Percentiles rank a stretch among this genome's conserved stretches.
Conservation (phyloP, 441 rosid genomes). For the Mallotus repandus region DNA sequence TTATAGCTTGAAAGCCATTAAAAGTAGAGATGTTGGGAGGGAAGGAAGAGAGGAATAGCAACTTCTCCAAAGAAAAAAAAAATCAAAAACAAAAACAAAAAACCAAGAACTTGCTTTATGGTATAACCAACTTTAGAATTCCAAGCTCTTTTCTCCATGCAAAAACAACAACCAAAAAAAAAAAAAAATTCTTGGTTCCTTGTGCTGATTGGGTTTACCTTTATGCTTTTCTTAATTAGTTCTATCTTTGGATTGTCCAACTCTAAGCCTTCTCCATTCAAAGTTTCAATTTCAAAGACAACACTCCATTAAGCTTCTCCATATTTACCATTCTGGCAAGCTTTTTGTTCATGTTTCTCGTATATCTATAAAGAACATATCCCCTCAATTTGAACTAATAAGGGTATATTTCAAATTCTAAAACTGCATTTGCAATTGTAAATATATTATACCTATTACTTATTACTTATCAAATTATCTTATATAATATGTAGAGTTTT, state of each 20-base stretch:
- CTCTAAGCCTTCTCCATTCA: slow-evolving; percentile 27
- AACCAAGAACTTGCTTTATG: slow-evolving; percentile 38
- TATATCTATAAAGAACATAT: slow-evolving; percentile 9
- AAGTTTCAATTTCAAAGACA: slow-evolving; percentile 21
- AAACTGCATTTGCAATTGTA: too few species aligned
- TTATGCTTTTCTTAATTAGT: slow-evolving; percentile 47
- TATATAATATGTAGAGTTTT: too few species aligned
- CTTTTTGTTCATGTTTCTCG: slow-evolving; percentile 21
- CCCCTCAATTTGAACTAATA: background rate
- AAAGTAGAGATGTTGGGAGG: slow-evolving; percentile 47
- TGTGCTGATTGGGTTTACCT: slow-evolving; percentile 44
- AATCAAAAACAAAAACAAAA: background rate
- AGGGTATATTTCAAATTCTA: too few species aligned
- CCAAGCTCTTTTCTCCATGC: slow-evolving; percentile 57
- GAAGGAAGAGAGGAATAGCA: slow-evolving; percentile 28
- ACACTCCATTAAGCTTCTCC: slow-evolving; percentile 19
- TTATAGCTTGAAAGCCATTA: slow-evolving; percentile 34
- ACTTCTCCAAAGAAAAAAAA: background rate
- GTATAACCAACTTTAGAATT: slow-evolving; percentile 42
- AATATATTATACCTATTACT: too few species aligned
- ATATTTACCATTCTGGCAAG: slow-evolving; percentile 18
- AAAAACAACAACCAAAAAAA: slow-evolving; percentile 13
- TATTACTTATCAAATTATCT: too few species aligned
- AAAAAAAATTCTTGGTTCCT: slow-evolving; percentile 36
- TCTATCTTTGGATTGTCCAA: slow-evolving; percentile 31